Evolutionary conservation across 495 filamentous ascomycete genomes (phyloP).

Genomic region (Cladorrhinum samala): DNA sequence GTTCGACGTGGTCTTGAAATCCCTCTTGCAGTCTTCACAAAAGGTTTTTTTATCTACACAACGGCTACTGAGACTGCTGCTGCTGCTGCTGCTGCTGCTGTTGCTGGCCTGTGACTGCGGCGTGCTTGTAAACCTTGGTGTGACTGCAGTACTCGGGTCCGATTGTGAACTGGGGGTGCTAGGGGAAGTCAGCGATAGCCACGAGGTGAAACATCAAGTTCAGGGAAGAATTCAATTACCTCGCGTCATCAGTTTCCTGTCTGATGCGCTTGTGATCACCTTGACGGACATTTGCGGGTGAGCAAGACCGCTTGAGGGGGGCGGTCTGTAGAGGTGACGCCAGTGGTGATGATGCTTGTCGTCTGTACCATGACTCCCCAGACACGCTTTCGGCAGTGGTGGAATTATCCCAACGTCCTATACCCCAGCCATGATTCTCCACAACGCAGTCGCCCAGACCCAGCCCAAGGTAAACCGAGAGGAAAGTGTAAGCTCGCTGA

Average conservation of each 20-base stretch:
- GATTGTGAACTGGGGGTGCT: too few relatives aligned
- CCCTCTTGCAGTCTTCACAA: neutral
- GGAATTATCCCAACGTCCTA: neutral
- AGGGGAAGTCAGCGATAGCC: too few relatives aligned
- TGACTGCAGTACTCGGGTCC: too few relatives aligned
- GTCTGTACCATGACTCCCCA: too few relatives aligned
- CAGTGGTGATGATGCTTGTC: neutral
- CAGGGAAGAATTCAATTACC: too few relatives aligned
- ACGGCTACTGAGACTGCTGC: too few relatives aligned
- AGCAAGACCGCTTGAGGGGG: neutral
- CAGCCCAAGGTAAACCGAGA: neutral
- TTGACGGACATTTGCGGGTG: constrained; percentile 1
- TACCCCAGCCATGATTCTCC: neutral
- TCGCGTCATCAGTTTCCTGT: neutral
- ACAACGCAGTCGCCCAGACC: neutral
- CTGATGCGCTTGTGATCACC: neutral
- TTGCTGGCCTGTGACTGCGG: neutral
- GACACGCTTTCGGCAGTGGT: neutral
- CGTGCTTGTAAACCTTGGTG: too few relatives aligned
- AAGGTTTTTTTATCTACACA: neutral
- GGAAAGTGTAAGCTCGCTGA: neutral
- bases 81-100: too few relatives aligned
- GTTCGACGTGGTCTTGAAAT: neutral
- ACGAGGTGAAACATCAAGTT: too few relatives aligned
- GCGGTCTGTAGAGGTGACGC: neutral